These are phyloP conservation scores for Stereocaulon alpinum DNA, from an alignment of 495 filamentous ascomycete species.

Conservation along the genomic window DNA sequence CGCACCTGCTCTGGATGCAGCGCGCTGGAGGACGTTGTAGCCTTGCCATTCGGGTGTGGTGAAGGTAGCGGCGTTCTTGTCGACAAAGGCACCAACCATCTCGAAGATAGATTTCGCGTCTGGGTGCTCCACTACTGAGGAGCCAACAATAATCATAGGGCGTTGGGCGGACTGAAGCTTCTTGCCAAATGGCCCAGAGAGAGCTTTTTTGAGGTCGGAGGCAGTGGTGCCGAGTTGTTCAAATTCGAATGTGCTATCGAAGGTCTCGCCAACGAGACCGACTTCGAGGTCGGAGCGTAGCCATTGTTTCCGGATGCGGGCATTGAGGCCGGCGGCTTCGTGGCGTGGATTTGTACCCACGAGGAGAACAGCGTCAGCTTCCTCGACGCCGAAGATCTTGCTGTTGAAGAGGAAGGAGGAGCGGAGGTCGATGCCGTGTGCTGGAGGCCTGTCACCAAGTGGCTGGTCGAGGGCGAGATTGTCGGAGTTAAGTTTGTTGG, in stretches of 20 bases:
- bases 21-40: slow-evolving; percentile 90
- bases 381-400: slow-evolving; percentile 82
- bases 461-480: slow-evolving; percentile 91
- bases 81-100: slow-evolving; percentile 74
- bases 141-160: slow-evolving; percentile 94
- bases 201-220: slow-evolving; percentile 66
- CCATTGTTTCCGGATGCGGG: slow-evolving; percentile 95
- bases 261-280: slow-evolving; percentile 81
- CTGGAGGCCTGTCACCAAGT: slow-evolving; percentile 67
- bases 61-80: slow-evolving; percentile 85
- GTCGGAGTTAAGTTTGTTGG: slow-evolving; percentile 90
- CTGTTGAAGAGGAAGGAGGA: slow-evolving; percentile 96
- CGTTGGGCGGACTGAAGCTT: slow-evolving; percentile 77
- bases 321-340: slow-evolving; percentile 90
- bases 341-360: slow-evolving; percentile 90
- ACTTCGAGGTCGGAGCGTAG: slow-evolving; percentile 88
- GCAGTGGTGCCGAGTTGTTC: slow-evolving; percentile 75
- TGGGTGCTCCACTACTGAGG: slow-evolving; percentile 74
- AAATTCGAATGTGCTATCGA: slow-evolving; percentile 87
- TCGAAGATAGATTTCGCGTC: slow-evolving; percentile 92
- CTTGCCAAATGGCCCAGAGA: slow-evolving; percentile 82
- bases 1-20: slow-evolving; percentile 80
- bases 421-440: slow-evolving; percentile 88
- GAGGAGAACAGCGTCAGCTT: slow-evolving; percentile 83
- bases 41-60: slow-evolving; percentile 87